These are phyloP conservation scores for Flaveria ramosissima DNA, from an alignment of 129 eudicot species.

Conservation along the genomic window DNA sequence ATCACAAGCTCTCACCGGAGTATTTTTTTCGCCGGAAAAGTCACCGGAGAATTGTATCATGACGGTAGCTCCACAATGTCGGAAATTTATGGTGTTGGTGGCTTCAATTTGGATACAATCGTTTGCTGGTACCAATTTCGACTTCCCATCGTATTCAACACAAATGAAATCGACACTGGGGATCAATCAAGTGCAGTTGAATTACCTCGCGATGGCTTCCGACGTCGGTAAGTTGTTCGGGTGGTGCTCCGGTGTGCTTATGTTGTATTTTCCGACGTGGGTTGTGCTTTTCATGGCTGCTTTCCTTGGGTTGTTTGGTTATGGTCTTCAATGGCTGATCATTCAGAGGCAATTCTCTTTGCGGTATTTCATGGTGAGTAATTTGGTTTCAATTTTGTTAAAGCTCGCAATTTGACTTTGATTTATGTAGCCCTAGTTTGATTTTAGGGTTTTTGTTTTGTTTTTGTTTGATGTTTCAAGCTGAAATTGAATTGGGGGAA, in stretches of 20 bases:
- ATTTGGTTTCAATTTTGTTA: constrained; percentile 6
- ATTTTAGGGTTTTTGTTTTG: neutral
- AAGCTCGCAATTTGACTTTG: neutral
- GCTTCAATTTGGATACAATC: constrained; percentile 64
- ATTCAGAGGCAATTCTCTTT: constrained; percentile 38
- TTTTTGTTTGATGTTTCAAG: too few species aligned
- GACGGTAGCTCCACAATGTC: constrained; percentile 30
- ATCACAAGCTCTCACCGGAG: constrained; percentile 4
- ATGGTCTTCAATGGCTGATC: constrained; percentile 65
- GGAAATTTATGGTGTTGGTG: constrained; percentile 58
- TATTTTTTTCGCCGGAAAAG: constrained; percentile 19
- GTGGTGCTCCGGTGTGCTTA: constrained; percentile 63
- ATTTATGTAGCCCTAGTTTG: neutral
- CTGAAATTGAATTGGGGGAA: neutral
- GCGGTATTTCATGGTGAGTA: constrained; percentile 64
- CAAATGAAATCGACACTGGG: constrained; percentile 47
- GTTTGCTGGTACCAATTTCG: constrained; percentile 64
- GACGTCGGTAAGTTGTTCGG: constrained; percentile 66
- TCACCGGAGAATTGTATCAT: constrained; percentile 7
- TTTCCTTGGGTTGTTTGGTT: constrained; percentile 56
- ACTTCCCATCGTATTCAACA: constrained; percentile 61
- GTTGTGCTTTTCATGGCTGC: constrained; percentile 56
- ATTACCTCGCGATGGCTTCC: constrained; percentile 53
- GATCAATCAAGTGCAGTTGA: constrained; percentile 53
- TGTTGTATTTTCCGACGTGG: constrained; percentile 58